Percentiles rank a stretch among this genome's conserved stretches.
Conservation (phyloP, 106 monocot species). For the Dendrobium nobile region DNA sequence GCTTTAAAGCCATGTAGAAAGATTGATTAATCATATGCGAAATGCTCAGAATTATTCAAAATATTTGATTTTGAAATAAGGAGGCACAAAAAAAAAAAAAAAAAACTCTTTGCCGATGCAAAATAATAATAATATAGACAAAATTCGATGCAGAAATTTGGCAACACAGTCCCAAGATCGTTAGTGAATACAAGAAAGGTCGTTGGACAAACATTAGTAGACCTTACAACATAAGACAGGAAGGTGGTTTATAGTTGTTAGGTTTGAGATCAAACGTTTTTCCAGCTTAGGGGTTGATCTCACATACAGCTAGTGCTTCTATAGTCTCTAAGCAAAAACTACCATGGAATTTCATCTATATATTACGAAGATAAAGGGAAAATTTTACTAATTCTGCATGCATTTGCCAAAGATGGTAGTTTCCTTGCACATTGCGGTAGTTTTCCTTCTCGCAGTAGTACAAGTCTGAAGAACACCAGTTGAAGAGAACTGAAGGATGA, state of each 20-base stretch:
- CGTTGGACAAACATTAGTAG: neutral
- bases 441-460: neutral
- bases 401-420: neutral
- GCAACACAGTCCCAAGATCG: no score
- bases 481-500: neutral
- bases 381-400: neutral
- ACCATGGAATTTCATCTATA: neutral
- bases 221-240: neutral
- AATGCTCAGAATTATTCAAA: no score
- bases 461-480: neutral
- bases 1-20: no score
- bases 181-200: neutral
- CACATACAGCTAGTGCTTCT: neutral
- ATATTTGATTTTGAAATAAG: no score
- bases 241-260: neutral
- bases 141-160: no score
- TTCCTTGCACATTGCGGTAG: neutral
- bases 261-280: neutral
- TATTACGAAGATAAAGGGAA: neutral
- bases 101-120: no score
- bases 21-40: no score
- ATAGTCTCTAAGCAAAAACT: neutral
- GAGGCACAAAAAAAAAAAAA: no score
- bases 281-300: neutral
- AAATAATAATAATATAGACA: no score